phyloP scores from a whole-genome alignment of 2,329 filamentous ascomycete genomes.

The Gaeumannomyces sp. region DNA sequence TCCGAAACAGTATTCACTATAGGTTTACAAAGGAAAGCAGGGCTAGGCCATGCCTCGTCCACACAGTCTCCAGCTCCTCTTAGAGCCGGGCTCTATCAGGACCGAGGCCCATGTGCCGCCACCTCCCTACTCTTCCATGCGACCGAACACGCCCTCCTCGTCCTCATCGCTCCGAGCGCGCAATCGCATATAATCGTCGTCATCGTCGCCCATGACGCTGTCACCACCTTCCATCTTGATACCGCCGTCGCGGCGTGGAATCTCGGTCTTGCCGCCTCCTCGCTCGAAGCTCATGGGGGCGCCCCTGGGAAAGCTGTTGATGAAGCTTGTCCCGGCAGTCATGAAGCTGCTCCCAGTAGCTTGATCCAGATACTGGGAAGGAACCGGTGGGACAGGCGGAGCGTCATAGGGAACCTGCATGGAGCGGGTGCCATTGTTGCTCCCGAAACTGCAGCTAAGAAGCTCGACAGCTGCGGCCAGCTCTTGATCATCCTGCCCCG shows the following conservation, averaged over 20 bases:
- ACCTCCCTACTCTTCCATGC: constrained; percentile 75
- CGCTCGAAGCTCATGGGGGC: constrained; percentile 62
- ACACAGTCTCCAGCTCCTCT: not conserved
- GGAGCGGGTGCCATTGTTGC: constrained; percentile 59
- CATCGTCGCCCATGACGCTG: constrained; percentile 59
- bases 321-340: constrained; percentile 53
- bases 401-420: constrained; percentile 62
- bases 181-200: constrained; percentile 55
- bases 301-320: constrained; percentile 55
- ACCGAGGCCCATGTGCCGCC: not conserved
- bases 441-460: constrained; percentile 86
- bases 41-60: constrained; percentile 10
- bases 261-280: constrained; percentile 30
- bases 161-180: constrained; percentile 74
- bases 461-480: constrained; percentile 86
- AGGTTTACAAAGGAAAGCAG: constrained; percentile 43
- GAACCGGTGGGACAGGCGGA: constrained; percentile 82
- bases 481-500: constrained; percentile 77
- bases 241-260: constrained; percentile 44
- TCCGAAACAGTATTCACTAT: constrained; percentile 36
- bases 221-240: constrained; percentile 64
- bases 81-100: not conserved
- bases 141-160: constrained; percentile 91
- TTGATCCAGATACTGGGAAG: constrained; percentile 66
- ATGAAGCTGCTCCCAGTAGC: constrained; percentile 51